phyloP scores from a whole-genome alignment of 495 filamentous ascomycete genomes.

The Sabuloglossum arenarium region DNA sequence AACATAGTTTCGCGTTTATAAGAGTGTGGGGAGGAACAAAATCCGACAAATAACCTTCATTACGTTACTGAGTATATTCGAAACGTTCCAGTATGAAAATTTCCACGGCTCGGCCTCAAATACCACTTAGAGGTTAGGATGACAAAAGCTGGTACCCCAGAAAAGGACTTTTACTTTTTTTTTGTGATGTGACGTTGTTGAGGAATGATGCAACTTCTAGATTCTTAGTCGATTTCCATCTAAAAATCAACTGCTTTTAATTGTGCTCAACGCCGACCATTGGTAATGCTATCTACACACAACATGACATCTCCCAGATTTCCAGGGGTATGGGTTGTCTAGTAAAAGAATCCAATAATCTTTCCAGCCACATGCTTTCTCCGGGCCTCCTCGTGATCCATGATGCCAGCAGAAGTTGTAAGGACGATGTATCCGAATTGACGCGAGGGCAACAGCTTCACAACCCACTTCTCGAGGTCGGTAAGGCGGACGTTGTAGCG shows the following conservation, averaged over 20 bases:
- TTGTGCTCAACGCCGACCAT: neutral
- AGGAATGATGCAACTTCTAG: neutral
- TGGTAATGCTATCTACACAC: neutral
- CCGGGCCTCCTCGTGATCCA: conserved; percentile 99
- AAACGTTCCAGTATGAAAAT: neutral
- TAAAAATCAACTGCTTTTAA: neutral
- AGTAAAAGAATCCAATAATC: conserved; percentile 95
- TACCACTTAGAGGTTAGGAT: no score
- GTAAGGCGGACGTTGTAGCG: conserved; percentile 95
- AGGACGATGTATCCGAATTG: conserved; percentile 99
- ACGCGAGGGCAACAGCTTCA: conserved; percentile 94
- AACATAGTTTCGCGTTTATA: no score
- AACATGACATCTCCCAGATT: neutral
- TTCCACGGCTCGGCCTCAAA: neutral
- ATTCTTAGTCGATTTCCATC: neutral
- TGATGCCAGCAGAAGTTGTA: conserved; percentile 95
- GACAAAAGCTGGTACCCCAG: neutral
- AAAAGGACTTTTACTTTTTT: neutral
- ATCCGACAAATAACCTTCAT: no score
- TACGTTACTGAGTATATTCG: neutral
- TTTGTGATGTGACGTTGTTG: neutral
- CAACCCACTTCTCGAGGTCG: conserved; percentile 98
- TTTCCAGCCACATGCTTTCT: conserved; percentile 95
- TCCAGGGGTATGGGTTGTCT: conserved; percentile 16
- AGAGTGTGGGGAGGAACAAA: no score